phyloP scores from a whole-genome alignment of 257 asterid species.

The Plantago ovata region DNA sequence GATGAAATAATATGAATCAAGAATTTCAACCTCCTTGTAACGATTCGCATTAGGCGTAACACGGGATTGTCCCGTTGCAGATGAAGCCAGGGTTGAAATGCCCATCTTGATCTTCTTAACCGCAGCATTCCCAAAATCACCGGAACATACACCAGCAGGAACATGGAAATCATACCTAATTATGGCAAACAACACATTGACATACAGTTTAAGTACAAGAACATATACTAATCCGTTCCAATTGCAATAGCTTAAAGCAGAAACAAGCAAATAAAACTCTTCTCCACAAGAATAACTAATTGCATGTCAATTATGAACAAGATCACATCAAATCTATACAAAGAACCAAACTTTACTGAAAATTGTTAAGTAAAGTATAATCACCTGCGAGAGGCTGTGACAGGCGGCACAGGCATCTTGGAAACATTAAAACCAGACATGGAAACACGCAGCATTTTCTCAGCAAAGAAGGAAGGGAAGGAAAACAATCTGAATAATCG shows the following conservation, averaged over 20 bases:
- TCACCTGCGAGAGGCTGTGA: conserved; percentile 53
- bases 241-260: conserved; percentile 27
- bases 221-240: conserved; percentile 42
- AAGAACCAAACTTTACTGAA: no score
- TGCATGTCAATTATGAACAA: conserved; percentile 12
- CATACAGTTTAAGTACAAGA: conserved; percentile 38
- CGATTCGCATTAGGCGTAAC: conserved; percentile 47
- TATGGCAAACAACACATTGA: conserved; percentile 63
- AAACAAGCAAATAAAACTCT: conserved; percentile 25
- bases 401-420: conserved; percentile 24
- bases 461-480: neutral
- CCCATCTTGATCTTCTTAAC: conserved; percentile 50
- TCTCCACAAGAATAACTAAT: conserved; percentile 14
- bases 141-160: no score
- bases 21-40: conserved; percentile 64
- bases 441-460: conserved; percentile 48
- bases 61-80: conserved; percentile 46
- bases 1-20: conserved; percentile 11
- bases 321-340: conserved; percentile 19
- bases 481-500: neutral
- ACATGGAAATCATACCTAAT: conserved; percentile 66
- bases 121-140: conserved; percentile 48
- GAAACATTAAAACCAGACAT: conserved; percentile 37
- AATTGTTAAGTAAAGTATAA: no score
- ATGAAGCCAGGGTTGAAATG: conserved; percentile 65